Evolutionary conservation across 2,329 filamentous ascomycete genomes (phyloP), one percentile per base, ranked within the genome.

Genomic region (Sarocladium oryzae): DNA sequence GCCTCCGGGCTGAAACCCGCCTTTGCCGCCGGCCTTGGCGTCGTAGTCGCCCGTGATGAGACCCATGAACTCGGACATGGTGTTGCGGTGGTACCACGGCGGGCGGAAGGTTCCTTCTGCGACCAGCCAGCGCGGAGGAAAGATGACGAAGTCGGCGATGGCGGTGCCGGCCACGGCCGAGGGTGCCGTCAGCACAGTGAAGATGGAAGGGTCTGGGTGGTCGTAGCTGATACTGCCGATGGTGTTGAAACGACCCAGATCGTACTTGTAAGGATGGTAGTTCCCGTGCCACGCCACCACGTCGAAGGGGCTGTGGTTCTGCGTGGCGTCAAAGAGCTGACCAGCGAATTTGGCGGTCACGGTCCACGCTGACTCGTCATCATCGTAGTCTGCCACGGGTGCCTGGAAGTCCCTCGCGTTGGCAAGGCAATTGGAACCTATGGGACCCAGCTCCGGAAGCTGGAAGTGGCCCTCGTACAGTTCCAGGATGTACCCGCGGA

Each of bases 151-250:
- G 67, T 89, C 85, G 9, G 82, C 83, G 4, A 86, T 68, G 20
- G 85, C 82, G 0, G 84, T 85, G 6, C 83, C 81, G 0, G 79
- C 73, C 1, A 75, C 75, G 2, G 75, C 69, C 2, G 80, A 81
- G 7, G 77, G 81, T 1, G 79, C 82, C 2, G 84, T 82, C 3
- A 87, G 70, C 3, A 88, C 85, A 0, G 82, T 90, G 70, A 84
- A 91, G 64, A 92, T 90, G 54, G 78, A 84, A 0, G 88, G 88
- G 61, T 91, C 88, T 0, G 86, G 86, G 60, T 92, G 88, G 65
- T 91, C 87, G 62, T 79, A 88, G 20, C 81, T 84, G 56, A 88
- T 81, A 54, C 76, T 82, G 32, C 86, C 87, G 30, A 91, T 83
- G 40, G 81, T 81, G 64, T 84, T 86, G 43, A 85, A 85, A 26